phyloP scores from a whole-genome alignment of 2,329 filamentous ascomycete species.

The Colletotrichum higginsianum region DNA sequence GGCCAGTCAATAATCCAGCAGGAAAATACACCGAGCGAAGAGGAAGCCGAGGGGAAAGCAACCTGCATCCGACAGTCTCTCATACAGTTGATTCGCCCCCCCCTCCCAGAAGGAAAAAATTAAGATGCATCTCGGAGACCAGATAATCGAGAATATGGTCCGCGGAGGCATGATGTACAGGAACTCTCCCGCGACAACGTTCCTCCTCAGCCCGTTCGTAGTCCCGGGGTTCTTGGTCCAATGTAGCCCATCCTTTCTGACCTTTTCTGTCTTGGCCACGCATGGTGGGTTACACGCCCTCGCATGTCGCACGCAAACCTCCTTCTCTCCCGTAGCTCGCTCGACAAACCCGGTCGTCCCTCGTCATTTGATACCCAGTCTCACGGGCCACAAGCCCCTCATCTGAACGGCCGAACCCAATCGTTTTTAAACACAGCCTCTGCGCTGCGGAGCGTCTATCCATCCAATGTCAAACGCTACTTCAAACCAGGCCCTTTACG shows the following conservation, averaged over 20 bases:
- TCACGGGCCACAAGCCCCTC: neutral
- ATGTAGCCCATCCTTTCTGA: neutral
- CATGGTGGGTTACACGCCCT: neutral
- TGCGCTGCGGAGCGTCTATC: neutral
- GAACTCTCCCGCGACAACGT: conserved; percentile 12
- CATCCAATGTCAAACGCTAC: neutral
- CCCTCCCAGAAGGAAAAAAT: conserved; percentile 7
- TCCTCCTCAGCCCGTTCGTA: neutral
- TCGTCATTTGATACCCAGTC: too few relatives aligned
- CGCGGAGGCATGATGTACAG: conserved; percentile 29
- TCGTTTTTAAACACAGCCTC: neutral
- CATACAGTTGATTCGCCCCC: neutral
- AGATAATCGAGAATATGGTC: neutral
- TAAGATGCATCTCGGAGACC: conserved; percentile 18
- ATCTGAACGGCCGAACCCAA: neutral
- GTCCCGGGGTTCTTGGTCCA: conserved; percentile 12
- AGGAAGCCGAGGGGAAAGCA: too few relatives aligned
- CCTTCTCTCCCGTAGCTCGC: neutral
- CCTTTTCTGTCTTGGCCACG: conserved; percentile 5
- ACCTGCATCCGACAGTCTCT: too few relatives aligned
- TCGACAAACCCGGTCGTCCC: neutral
- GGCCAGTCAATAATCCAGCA: neutral
- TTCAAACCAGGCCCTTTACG: conserved; percentile 3
- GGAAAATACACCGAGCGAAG: too few relatives aligned
- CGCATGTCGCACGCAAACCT: neutral